phyloP scores from a whole-genome alignment of 2,329 filamentous ascomycete genomes.

The Pseudogymnoascus sp. region DNA sequence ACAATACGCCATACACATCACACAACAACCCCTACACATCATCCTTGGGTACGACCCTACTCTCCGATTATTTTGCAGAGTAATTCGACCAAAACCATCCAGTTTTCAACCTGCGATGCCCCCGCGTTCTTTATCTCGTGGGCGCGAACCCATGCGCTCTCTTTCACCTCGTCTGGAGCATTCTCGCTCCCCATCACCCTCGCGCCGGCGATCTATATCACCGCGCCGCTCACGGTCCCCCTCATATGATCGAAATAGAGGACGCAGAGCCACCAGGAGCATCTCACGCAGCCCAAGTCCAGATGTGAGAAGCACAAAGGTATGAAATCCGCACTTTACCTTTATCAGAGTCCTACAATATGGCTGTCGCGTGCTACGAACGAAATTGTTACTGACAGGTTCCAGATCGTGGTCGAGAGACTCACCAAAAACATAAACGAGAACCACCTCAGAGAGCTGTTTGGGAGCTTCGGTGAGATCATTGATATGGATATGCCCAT shows the following conservation, averaged over 20 bases:
- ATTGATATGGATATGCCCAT: slow-evolving; percentile 83
- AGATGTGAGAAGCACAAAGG: slow-evolving; percentile 44
- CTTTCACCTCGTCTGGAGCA: slow-evolving; percentile 7
- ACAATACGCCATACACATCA: not conserved
- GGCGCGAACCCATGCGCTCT: slow-evolving; percentile 8
- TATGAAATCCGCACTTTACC: slow-evolving; percentile 17
- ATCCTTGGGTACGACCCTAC: not conserved
- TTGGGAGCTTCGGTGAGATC: slow-evolving; percentile 78
- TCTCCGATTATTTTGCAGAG: not conserved
- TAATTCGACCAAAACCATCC: not conserved
- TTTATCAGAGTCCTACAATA: slow-evolving; percentile 8
- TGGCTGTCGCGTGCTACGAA: slow-evolving; percentile 10
- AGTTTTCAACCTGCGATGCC: slow-evolving; percentile 2
- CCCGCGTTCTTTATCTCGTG: slow-evolving; percentile 10
- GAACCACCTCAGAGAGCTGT: slow-evolving; percentile 82
- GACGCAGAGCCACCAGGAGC: slow-evolving; percentile 23
- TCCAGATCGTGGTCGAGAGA: slow-evolving; percentile 87
- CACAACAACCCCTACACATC: not conserved
- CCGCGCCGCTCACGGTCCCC: slow-evolving; percentile 27
- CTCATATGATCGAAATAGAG: slow-evolving; percentile 21
- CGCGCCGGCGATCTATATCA: slow-evolving; percentile 27
- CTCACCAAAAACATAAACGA: slow-evolving; percentile 92
- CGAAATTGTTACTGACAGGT: slow-evolving; percentile 13
- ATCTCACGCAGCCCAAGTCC: slow-evolving; percentile 28
- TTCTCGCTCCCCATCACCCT: slow-evolving; percentile 1